Base-by-base conservation (phyloP, 495 filamentous ascomycete genomes). In the Talaromyces proteolyticus region DNA sequence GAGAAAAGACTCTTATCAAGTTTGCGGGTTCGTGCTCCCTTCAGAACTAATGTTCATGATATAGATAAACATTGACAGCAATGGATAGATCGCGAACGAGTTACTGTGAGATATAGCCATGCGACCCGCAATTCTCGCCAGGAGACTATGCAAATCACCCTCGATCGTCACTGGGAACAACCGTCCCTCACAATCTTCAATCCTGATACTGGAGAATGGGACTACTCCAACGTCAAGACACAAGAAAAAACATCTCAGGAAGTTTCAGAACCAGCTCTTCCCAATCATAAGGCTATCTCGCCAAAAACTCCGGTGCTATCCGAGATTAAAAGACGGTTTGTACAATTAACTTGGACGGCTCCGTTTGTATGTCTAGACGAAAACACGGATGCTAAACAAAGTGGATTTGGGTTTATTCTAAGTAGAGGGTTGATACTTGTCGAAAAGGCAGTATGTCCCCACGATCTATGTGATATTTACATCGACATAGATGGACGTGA, bases 381-480 rank as follows among this genome's bases (percentile, higher is more conserved):
- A 26, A 47, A 24, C 22, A 0, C 44, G 18, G 44, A 47, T 3
- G 23, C 44, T 11, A 47, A 19, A 21, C n/a, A 36, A 23, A 29
- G 37, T 36, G 25, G 44, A 16, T 47, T 47, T 36, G 44, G 44
- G 18, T 38, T 47, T 23, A 47, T 47, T 47, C 17, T 47, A 19
- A 11, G 22, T 19, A 34, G 25, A 12, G 44, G 44, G 3, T 29
- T 47, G 29, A 14, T 22, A 5, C 17, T 47, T 37, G 19, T 23
- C 16, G 26, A 24, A 10, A 34, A 37, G 25, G 37, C 44, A n/a
- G 16, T 18, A 20, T 47, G 44, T 36, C 44, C 44, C 3, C 44
- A 47, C 22, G 44, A 47, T 37, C 25, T 47, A 14, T 47, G 44
- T 37, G 44, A 47, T 37, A 36, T 47, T n/a, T 47, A 47, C 37